phyloP scores from a whole-genome alignment of 2,329 filamentous ascomycete species.

The Ilyonectria robusta region DNA sequence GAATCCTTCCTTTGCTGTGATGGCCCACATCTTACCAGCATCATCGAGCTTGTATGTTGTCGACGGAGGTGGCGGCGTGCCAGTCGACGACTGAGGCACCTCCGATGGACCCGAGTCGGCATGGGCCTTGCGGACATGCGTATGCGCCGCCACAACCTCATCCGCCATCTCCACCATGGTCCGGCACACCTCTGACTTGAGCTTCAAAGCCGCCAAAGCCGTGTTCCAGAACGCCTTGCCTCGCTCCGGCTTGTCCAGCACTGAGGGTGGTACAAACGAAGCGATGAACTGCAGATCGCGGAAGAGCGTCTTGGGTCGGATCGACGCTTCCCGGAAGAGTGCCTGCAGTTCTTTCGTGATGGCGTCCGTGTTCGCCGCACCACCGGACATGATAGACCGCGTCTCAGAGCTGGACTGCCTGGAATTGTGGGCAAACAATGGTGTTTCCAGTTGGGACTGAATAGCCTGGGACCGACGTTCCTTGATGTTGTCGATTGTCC shows the following conservation, averaged over 20 bases:
- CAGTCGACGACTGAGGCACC: conserved; percentile 54
- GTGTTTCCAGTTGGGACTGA: conserved; percentile 49
- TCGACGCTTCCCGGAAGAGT: conserved; percentile 76
- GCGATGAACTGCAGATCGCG: conserved; percentile 84
- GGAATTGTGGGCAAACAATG: conserved; percentile 52
- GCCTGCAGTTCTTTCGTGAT: conserved; percentile 77
- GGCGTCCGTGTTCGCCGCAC: conserved; percentile 70
- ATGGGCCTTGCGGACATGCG: conserved; percentile 69
- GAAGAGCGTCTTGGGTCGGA: conserved; percentile 85
- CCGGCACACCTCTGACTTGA: conserved; percentile 89
- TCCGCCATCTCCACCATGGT: conserved; percentile 79
- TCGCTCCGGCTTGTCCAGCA: conserved; percentile 73
- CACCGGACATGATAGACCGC: conserved; percentile 64
- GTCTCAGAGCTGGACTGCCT: conserved; percentile 63
- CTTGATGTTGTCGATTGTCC: conserved; percentile 78
- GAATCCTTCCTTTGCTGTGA: conserved; percentile 90
- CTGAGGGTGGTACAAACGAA: conserved; percentile 72
- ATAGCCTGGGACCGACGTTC: conserved; percentile 73
- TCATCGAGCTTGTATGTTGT: conserved; percentile 81
- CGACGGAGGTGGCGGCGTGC: conserved; percentile 63
- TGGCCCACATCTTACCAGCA: conserved; percentile 90
- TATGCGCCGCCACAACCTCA: conserved; percentile 72
- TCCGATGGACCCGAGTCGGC: conserved; percentile 51
- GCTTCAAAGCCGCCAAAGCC: conserved; percentile 86
- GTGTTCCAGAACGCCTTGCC: conserved; percentile 92